A percentile compares a stretch with the other conserved stretches of the same genome.
phyloP scores from a whole-genome alignment of 768 basidiomycete species.

The Amanita jacksonii region DNA sequence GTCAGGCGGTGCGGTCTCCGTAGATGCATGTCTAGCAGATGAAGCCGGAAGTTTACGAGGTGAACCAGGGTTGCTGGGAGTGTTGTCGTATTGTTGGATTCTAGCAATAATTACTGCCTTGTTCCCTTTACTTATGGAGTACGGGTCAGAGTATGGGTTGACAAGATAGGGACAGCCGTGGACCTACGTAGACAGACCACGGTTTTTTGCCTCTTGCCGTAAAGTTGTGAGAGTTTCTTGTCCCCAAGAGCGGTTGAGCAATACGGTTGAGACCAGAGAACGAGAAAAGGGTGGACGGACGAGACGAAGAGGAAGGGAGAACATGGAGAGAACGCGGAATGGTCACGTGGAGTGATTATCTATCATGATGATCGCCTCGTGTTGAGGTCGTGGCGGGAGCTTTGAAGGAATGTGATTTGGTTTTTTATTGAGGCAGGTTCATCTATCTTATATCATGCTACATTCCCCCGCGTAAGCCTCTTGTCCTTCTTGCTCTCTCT shows the following conservation, averaged over 20 bases:
- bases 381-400: constrained; percentile 35
- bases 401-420: too few species aligned
- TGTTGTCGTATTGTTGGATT: constrained; percentile 39
- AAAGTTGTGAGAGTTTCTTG: constrained; percentile 39
- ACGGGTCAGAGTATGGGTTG: constrained; percentile 9
- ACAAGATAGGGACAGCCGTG: neutral
- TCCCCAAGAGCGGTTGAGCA: constrained; percentile 49
- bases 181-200: constrained; percentile 47
- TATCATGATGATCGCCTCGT: constrained; percentile 65
- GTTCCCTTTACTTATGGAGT: constrained; percentile 43
- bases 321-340: neutral
- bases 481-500: constrained; percentile 17
- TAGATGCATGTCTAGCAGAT: constrained; percentile 18
- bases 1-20: constrained; percentile 11
- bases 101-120: constrained; percentile 48
- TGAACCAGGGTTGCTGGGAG: too few species aligned
- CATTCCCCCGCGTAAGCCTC: constrained; percentile 67
- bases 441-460: constrained; percentile 43
- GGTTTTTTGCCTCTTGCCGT: constrained; percentile 41
- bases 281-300: neutral
- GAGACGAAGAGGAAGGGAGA: constrained; percentile 2
- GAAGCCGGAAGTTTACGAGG: constrained; percentile 13
- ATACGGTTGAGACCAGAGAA: constrained; percentile 23
- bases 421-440: too few species aligned
- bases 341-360: constrained; percentile 20